Evolutionary conservation across 2,329 filamentous ascomycete genomes (phyloP).

Genomic region (Beauveria varroae): DNA sequence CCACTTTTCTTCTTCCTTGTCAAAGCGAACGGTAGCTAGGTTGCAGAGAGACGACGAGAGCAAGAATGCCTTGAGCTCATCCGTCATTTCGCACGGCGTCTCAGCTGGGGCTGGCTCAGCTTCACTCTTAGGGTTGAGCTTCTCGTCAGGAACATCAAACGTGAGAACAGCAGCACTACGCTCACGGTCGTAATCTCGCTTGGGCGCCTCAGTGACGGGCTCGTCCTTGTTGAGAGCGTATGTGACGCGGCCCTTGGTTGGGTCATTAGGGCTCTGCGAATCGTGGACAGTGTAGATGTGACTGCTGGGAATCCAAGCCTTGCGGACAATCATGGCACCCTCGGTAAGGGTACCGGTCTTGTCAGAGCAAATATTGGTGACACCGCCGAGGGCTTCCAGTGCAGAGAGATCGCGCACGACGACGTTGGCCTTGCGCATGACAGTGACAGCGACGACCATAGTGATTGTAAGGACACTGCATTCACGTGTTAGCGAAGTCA

Average conservation of each 20-base stretch:
- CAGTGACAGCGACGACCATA: constrained; percentile 57
- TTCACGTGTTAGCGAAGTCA: constrained; percentile 11
- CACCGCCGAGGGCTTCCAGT: constrained; percentile 61
- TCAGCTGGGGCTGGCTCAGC: constrained; percentile 30
- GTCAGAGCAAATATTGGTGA: constrained; percentile 67
- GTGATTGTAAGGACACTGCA: constrained; percentile 58
- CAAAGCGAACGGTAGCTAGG: constrained; percentile 49
- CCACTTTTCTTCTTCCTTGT: constrained; percentile 51
- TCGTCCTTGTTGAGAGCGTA: constrained; percentile 33
- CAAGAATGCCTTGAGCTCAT: constrained; percentile 43
- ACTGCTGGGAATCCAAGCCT: constrained; percentile 55
- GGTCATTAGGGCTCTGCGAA: constrained; percentile 53
- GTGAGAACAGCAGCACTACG: constrained; percentile 52
- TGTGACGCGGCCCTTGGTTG: constrained; percentile 49
- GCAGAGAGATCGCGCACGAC: constrained; percentile 59
- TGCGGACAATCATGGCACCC: constrained; percentile 62
- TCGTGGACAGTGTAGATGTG: constrained; percentile 54
- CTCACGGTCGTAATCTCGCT: constrained; percentile 51
- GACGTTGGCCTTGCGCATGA: constrained; percentile 57
- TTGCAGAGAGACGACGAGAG: constrained; percentile 58
- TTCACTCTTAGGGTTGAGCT: constrained; percentile 32
- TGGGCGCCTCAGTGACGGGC: constrained; percentile 26
- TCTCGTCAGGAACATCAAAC: constrained; percentile 55
- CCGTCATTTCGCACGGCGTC: constrained; percentile 31
- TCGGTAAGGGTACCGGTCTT: constrained; percentile 65